Base-by-base conservation (phyloP, 2,329 filamentous ascomycete genomes). In the Sclerotiophoma versabilis region DNA sequence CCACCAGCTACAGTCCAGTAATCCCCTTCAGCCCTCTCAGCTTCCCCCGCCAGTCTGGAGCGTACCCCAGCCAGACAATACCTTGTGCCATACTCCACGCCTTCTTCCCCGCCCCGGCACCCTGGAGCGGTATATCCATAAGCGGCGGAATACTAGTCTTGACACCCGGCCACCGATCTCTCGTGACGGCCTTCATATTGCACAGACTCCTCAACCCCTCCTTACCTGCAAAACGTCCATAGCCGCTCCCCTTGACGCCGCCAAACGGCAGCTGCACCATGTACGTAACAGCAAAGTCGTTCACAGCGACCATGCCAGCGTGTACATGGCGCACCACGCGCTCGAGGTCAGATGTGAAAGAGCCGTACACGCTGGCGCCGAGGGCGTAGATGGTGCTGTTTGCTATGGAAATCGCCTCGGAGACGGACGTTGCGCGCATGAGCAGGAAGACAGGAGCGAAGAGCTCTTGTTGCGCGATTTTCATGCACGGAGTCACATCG, bases 251-350 rank as follows among this genome's bases (percentile, higher is more conserved):
- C 53, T 85, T 87, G n/a, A 91, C 87, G 48, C 93, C 95, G 30
- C 95, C 95, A 75, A 99, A 99, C 0, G 95, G 95, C 32, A 99
- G 79, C 76, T 96, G 92, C 7, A 96, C 93, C 46, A 93, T 92
- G 72, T 99, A 99, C 75, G 87, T 97, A 23, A 87, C 89, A 17
- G 88, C 95, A 70, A 99, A 99, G 78, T 99, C 95, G 73, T 99
- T 99, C 64, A 99, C 85, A 20, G 92, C 87, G 0, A 98, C 91
- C 90, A 96, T 97, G 37, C 95, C 95, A 0, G 90, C 87, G 58
- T 88, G 85, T 45, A 97, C 82, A 20, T 86, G 84, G 17, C 76
- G 76, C 1, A 93, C 86, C 23, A 96, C 85, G 14, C 79, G 79
- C 14, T 83, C 76, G 1, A 96, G 80, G 1, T 80, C 79, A 51